Percentiles rank a stretch among this genome's conserved stretches.
Conservation (phyloP, 1,284 basidiomycete genomes). For the Pseudozyma thailandica region DNA sequence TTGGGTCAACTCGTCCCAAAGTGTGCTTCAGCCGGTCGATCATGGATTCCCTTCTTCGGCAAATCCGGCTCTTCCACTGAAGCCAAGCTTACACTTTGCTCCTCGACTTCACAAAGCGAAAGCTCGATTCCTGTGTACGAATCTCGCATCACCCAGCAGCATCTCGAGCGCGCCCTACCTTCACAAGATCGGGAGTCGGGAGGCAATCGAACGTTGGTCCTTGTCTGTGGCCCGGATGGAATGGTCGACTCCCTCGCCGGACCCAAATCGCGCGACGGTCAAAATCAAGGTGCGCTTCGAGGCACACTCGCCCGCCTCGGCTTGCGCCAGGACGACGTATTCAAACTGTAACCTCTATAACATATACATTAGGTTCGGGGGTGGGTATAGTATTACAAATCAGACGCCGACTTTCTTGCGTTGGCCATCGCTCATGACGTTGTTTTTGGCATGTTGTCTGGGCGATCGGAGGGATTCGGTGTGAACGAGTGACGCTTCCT, state of each 20-base stretch:
- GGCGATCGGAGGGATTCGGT: conserved; percentile 26
- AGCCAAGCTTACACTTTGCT: conserved; percentile 12
- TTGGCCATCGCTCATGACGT: conserved; percentile 31
- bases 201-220: conserved; percentile 16
- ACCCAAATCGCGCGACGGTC: conserved; percentile 37
- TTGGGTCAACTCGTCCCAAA: conserved; percentile 12
- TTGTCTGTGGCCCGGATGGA: conserved; percentile 51
- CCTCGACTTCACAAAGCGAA: no score
- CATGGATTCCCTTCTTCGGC: conserved; percentile 16
- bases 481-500: conserved; percentile 22
- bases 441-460: conserved; percentile 20
- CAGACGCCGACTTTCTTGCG: conserved; percentile 36
- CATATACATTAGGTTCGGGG: no score
- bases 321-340: conserved; percentile 34
- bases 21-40: background rate
- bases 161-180: conserved; percentile 13
- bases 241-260: conserved; percentile 47
- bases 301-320: conserved; percentile 34
- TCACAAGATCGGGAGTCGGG: background rate
- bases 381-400: background rate
- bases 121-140: conserved; percentile 35
- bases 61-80: conserved; percentile 3
- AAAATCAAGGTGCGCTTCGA: conserved; percentile 31
- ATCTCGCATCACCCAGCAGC: conserved; percentile 33
- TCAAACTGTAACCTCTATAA: conserved; percentile 34